Evolutionary conservation across 2,329 filamentous ascomycete genomes (phyloP).

Genomic region (Fusarium setosum): DNA sequence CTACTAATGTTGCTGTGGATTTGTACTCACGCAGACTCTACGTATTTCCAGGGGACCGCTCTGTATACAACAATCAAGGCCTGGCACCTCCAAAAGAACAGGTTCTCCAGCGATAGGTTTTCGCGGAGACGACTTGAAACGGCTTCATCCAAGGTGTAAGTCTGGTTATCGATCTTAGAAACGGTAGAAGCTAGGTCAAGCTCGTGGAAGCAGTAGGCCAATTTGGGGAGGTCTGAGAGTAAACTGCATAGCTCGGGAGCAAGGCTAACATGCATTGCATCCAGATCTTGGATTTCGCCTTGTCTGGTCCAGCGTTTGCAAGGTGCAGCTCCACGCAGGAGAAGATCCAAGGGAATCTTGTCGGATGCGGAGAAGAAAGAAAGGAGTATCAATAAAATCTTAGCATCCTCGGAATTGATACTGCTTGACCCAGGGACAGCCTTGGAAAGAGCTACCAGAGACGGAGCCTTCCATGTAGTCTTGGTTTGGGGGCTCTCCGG

Average conservation of each 20-base stretch:
- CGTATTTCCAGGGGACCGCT: slow-evolving; percentile 1
- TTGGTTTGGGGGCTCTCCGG: neutral
- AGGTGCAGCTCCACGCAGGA: neutral
- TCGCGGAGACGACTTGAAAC: neutral
- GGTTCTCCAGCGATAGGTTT: neutral
- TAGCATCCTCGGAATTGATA: neutral
- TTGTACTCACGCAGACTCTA: slow-evolving; percentile 2
- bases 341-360: neutral
- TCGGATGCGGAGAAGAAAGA: neutral
- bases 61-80: slow-evolving; percentile 2
- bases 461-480: neutral
- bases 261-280: neutral
- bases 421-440: neutral
- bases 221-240: neutral
- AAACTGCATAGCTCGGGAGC: neutral
- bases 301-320: neutral
- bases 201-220: neutral
- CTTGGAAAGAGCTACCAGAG: neutral
- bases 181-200: neutral
- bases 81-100: neutral
- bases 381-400: neutral
- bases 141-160: neutral
- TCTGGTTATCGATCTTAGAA: neutral
- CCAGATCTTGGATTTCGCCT: neutral
- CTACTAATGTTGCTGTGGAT: neutral